A percentile compares a stretch with the other conserved stretches of the same genome.
Conservation (phyloP, 768 basidiomycete species). For the Inosperma sp. region DNA sequence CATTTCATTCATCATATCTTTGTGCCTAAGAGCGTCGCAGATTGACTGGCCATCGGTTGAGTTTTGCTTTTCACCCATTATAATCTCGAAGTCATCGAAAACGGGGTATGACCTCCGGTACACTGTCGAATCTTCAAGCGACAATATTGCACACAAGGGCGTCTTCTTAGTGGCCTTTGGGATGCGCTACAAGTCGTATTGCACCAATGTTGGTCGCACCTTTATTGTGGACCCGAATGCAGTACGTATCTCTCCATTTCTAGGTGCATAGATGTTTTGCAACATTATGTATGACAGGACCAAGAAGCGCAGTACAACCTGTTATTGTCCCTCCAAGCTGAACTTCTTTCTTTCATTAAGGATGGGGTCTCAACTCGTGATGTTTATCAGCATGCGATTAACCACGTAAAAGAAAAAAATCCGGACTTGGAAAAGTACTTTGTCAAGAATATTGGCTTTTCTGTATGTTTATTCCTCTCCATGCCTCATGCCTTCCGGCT, state of each 20-base stretch:
- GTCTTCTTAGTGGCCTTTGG: conserved; percentile 86
- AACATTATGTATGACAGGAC: conserved; percentile 45
- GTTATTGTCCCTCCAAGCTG: conserved; percentile 71
- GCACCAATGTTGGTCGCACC: conserved; percentile 87
- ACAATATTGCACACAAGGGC: conserved; percentile 81
- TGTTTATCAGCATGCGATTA: conserved; percentile 71
- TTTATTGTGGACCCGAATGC: conserved; percentile 94
- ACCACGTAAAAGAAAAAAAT: conserved; percentile 69
- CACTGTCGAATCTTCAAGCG: conserved; percentile 79
- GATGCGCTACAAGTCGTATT: conserved; percentile 89
- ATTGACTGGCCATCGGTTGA: conserved; percentile 88
- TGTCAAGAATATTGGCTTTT: conserved; percentile 87
- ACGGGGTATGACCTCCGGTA: conserved; percentile 85
- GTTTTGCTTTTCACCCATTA: conserved; percentile 92
- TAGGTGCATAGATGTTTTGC: background rate
- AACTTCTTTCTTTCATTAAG: conserved; percentile 70
- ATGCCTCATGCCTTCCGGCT: background rate
- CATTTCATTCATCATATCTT: conserved; percentile 4
- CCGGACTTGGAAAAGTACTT: conserved; percentile 81
- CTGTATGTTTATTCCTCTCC: conserved; percentile 44
- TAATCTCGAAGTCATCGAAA: conserved; percentile 84
- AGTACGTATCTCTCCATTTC: conserved; percentile 35
- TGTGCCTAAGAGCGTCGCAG: conserved; percentile 34
- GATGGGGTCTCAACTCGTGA: conserved; percentile 76
- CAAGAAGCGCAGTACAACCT: conserved; percentile 88